Conservation (phyloP, 2,329 filamentous ascomycete genomes). For the Alternaria postmessia region DNA sequence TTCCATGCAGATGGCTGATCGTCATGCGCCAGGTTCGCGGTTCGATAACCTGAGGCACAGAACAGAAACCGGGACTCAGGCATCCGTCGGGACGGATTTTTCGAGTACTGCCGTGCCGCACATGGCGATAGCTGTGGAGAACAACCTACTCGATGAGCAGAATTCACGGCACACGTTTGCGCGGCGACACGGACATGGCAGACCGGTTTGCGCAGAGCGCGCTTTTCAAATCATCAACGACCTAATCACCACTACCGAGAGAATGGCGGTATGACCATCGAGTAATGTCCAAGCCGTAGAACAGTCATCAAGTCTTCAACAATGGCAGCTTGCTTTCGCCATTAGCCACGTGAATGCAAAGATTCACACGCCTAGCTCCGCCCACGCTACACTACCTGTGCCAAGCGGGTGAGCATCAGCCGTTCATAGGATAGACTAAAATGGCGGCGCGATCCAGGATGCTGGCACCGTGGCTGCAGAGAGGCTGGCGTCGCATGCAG, state of each 20-base stretch:
- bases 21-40: conserved; percentile 13
- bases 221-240: neutral
- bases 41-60: conserved; percentile 35
- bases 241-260: neutral
- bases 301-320: neutral
- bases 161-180: conserved; percentile 3
- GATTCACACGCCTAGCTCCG: conserved; percentile 17
- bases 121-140: conserved; percentile 12
- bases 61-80: conserved; percentile 43
- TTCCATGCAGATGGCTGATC: conserved; percentile 20
- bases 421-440: conserved; percentile 26
- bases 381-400: conserved; percentile 19
- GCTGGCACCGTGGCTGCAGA: conserved; percentile 29
- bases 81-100: conserved; percentile 39
- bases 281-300: neutral
- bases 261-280: conserved; percentile 20
- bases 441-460: conserved; percentile 26
- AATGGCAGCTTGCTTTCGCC: conserved; percentile 8
- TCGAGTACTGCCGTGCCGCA: conserved; percentile 16
- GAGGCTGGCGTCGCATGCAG: conserved; percentile 34
- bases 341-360: conserved; percentile 29
- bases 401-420: conserved; percentile 20
- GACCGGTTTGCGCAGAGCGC: neutral
- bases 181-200: neutral
- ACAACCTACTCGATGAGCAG: conserved; percentile 12